Evolutionary conservation across 495 filamentous ascomycete genomes (phyloP), one percentile per base, ranked within the genome.

Genomic region (Penicillium taxi): DNA sequence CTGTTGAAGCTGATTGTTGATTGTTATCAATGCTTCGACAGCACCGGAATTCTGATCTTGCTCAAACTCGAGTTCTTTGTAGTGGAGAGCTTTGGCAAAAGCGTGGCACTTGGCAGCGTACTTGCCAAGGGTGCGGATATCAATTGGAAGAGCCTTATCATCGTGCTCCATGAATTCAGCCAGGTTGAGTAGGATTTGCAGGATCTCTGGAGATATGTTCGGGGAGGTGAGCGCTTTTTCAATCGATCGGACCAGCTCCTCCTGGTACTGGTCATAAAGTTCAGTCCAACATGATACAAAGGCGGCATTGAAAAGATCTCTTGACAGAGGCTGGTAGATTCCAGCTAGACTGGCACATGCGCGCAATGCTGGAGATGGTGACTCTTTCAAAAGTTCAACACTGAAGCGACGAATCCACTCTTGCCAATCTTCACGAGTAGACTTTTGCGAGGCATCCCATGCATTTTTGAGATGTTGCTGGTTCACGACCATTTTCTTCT

Each of bases 91-190:
- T 57, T 99, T 99, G 12, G 91, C 91, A 56, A 91, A 96, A 5
- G 91, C 91, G 61, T 99, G 91, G 36, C 93, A 96, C 50, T 89
- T 87, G 0, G 80, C 87, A 9, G 91, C 91, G 53, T 95, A 93
- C 48, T 86, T 82, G 13, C 93, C 91, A 22, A 96, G 67, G 1
- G 85, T 83, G 21, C 91, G 77, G 39, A 99, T 94, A 56, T 99
- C 93, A 46, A 99, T 96, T 11, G 91, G 91, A 15, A 99, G 73
- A 5, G 91, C 91, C 53, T 96, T 96, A 55, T 99, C 91, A 50
- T 96, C 91, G 50, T 99, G 91, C 52, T 99, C 91, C 91, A 99
- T 99, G 57, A 96, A 99, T 48, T 99, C 91, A 2, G 89, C 91
- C 9, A 99, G 74, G 58, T 96, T 99, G 35, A 99, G 77, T 9